Evolutionary conservation across 2,329 filamentous ascomycete species (phyloP).

Genomic region (Pseudocercospora vitis): DNA sequence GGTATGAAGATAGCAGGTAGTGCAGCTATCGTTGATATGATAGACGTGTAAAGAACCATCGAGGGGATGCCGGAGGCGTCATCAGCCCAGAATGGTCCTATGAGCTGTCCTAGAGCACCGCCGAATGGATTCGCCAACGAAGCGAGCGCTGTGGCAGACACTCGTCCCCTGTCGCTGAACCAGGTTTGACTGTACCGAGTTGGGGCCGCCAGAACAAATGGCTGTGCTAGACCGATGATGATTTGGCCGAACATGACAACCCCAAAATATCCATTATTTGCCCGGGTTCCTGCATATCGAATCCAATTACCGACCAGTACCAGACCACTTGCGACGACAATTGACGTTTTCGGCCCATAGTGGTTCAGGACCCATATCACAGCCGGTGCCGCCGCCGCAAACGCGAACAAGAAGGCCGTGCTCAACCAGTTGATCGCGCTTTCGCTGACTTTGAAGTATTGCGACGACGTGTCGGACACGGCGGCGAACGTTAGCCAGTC

Average conservation of each 20-base stretch:
- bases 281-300: slow-evolving; percentile 39
- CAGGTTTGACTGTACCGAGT: slow-evolving; percentile 91
- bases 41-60: slow-evolving; percentile 64
- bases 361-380: slow-evolving; percentile 76
- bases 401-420: slow-evolving; percentile 83
- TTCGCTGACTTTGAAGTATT: slow-evolving; percentile 74
- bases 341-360: slow-evolving; percentile 72
- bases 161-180: slow-evolving; percentile 83
- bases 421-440: slow-evolving; percentile 89
- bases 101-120: slow-evolving; percentile 81
- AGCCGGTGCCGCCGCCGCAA: slow-evolving; percentile 68
- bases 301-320: slow-evolving; percentile 88
- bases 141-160: slow-evolving; percentile 81
- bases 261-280: slow-evolving; percentile 61
- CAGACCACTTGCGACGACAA: slow-evolving; percentile 70
- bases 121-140: slow-evolving; percentile 88
- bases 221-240: slow-evolving; percentile 82
- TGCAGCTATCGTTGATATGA: slow-evolving; percentile 58
- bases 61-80: slow-evolving; percentile 66
- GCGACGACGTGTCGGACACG: slow-evolving; percentile 69
- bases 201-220: slow-evolving; percentile 86
- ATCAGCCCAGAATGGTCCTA: slow-evolving; percentile 75
- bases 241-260: slow-evolving; percentile 90
- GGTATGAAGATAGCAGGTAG: slow-evolving; percentile 83
- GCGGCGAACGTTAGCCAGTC: slow-evolving; percentile 95